Percentiles rank a stretch among this genome's conserved stretches.
Conservation (phyloP, 192 early-diverging fungal genomes). For the Backusella parvicylindrica region DNA sequence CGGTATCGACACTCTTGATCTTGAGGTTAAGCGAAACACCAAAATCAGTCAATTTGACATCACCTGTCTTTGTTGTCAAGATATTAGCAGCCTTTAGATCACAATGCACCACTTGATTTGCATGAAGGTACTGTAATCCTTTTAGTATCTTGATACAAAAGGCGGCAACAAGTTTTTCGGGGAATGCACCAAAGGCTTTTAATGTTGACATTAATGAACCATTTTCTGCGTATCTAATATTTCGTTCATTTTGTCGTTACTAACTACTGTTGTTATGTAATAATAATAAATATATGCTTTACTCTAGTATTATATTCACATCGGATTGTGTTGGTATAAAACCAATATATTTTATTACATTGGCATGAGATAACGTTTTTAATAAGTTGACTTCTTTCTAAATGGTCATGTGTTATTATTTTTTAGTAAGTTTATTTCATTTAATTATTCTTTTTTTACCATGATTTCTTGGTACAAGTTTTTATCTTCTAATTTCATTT, state of each 20-base stretch:
- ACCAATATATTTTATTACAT: slow-evolving; percentile 82
- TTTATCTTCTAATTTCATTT: slow-evolving; percentile 70
- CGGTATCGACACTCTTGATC: slow-evolving; percentile 60
- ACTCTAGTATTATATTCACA: slow-evolving; percentile 84
- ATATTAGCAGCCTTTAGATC: slow-evolving; percentile 98
- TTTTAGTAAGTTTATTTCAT: neutral
- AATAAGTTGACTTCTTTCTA: slow-evolving; percentile 80
- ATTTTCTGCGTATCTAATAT: slow-evolving; percentile 81
- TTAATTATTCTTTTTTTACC: slow-evolving; percentile 21
- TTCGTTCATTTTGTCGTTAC: no score
- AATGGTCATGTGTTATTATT: neutral
- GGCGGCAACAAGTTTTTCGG: slow-evolving; percentile 82
- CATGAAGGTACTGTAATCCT: slow-evolving; percentile 88
- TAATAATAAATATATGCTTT: neutral
- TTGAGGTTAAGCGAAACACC: slow-evolving; percentile 90
- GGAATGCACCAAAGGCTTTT: slow-evolving; percentile 87
- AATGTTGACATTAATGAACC: slow-evolving; percentile 87
- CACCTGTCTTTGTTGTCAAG: slow-evolving; percentile 90
- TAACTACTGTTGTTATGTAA: no score
- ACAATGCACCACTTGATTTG: slow-evolving; percentile 84
- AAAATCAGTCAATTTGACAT: slow-evolving; percentile 95
- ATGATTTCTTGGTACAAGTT: slow-evolving; percentile 71
- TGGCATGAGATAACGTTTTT: slow-evolving; percentile 75
- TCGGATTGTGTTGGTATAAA: slow-evolving; percentile 68
- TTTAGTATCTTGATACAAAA: slow-evolving; percentile 88